These are phyloP conservation scores for Cymbopogon flexuosus DNA, from an alignment of 202 grass and related monocot genomes.

Conservation along the genomic window DNA sequence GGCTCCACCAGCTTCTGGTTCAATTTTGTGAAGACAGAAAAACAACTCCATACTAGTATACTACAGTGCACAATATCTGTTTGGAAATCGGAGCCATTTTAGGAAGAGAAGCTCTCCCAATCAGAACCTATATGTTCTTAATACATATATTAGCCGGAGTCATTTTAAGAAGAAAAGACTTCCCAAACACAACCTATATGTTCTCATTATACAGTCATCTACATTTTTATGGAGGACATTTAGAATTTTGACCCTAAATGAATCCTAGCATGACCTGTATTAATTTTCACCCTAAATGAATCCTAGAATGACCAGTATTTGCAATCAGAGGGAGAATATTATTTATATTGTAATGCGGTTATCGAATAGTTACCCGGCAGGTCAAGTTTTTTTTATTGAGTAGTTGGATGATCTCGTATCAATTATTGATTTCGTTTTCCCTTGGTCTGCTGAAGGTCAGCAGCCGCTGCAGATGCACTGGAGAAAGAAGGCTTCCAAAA, in stretches of 20 bases:
- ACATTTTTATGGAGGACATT: neutral
- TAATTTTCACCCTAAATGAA: neutral
- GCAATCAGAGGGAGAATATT: neutral
- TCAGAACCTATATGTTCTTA: neutral
- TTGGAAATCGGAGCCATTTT: neutral
- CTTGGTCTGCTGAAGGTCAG: slow-evolving; percentile 50
- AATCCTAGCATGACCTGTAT: neutral
- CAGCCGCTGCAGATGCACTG: slow-evolving; percentile 61
- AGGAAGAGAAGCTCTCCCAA: neutral
- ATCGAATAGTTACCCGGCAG: no score
- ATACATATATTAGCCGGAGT: neutral
- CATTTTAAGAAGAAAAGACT: no score
- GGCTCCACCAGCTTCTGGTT: neutral
- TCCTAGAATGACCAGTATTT: neutral
- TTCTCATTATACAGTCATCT: neutral
- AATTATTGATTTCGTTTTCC: neutral
- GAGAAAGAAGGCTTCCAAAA: slow-evolving; percentile 83
- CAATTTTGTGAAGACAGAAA: neutral
- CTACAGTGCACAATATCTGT: neutral
- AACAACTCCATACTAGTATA: neutral
- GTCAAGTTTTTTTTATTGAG: neutral
- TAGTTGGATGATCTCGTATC: neutral
- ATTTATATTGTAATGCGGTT: neutral
- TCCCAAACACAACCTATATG: neutral
- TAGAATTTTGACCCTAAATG: neutral